phyloP scores from a whole-genome alignment of 2,329 filamentous ascomycete species.

The Sphaerulina populicola region DNA sequence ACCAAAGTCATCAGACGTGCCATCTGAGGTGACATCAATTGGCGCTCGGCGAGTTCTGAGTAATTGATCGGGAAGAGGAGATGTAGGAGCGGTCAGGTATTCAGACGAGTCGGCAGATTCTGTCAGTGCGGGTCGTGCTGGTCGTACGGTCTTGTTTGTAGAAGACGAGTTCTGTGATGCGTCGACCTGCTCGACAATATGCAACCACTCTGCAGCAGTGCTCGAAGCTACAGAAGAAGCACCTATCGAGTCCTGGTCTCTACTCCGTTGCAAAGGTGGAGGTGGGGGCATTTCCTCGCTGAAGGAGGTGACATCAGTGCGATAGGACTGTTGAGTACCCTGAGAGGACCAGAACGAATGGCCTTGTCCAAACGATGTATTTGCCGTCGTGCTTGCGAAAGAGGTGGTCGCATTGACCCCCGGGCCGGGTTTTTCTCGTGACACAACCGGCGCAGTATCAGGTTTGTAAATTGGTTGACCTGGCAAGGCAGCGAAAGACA shows the following conservation, averaged over 20 bases:
- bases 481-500: not conserved
- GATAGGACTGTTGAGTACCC: conserved; percentile 3
- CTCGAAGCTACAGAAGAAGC: conserved; percentile 6
- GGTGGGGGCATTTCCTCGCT: conserved; percentile 2
- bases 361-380: conserved; percentile 10
- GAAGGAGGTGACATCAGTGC: conserved; percentile 16
- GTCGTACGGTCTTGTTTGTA: conserved; percentile 3
- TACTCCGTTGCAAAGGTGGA: not conserved
- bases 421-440: too few species aligned
- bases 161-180: conserved; percentile 6
- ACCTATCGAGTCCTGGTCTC: not conserved
- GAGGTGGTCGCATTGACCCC: not conserved
- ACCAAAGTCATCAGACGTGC: not conserved
- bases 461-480: not conserved
- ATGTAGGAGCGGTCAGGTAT: not conserved
- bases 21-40: too few species aligned
- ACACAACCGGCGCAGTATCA: not conserved
- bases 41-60: not conserved
- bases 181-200: not conserved
- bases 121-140: not conserved
- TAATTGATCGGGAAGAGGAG: not conserved
- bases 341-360: conserved; percentile 9
- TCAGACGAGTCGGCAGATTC: not conserved
- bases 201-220: conserved; percentile 4
- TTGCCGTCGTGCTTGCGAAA: conserved; percentile 8